These are phyloP conservation scores for Salix koriyanagi DNA, from an alignment of 345 rosid species.

Conservation along the genomic window DNA sequence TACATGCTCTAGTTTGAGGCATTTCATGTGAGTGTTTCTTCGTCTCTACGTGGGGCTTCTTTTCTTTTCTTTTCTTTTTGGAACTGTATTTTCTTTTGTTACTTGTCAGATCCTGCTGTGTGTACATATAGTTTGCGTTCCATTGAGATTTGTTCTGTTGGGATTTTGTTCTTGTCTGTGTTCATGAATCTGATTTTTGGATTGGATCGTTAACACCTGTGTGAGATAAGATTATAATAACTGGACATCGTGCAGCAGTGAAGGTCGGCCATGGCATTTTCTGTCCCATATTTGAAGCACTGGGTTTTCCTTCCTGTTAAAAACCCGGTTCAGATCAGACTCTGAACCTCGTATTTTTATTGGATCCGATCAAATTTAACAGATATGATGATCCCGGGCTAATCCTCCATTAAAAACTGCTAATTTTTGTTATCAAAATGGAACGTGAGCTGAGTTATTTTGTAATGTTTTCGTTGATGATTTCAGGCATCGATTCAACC, in stretches of 20 bases:
- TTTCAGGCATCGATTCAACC: too few species aligned
- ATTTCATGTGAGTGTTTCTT: constrained; percentile 1
- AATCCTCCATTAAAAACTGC: not conserved
- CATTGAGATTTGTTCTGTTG: not conserved
- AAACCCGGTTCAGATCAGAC: too few species aligned
- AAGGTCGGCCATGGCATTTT: not conserved
- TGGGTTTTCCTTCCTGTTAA: not conserved
- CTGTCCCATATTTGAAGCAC: not conserved
- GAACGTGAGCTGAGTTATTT: not conserved
- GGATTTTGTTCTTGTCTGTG: not conserved
- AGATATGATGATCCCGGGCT: too few species aligned
- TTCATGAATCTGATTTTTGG: not conserved
- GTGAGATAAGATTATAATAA: not conserved
- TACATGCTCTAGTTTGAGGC: constrained; percentile 54
- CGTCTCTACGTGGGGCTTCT: not conserved
- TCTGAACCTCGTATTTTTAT: too few species aligned
- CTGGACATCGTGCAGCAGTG: not conserved
- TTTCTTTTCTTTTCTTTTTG: not conserved
- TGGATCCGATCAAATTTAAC: too few species aligned
- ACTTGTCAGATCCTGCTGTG: too few species aligned
- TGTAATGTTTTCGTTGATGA: too few species aligned
- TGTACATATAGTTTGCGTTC: not conserved
- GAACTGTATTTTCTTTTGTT: not conserved
- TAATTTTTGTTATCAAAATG: not conserved
- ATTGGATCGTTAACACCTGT: not conserved